Conservation (phyloP, 1,284 basidiomycete genomes). For the Sporisorium graminicola region DNA sequence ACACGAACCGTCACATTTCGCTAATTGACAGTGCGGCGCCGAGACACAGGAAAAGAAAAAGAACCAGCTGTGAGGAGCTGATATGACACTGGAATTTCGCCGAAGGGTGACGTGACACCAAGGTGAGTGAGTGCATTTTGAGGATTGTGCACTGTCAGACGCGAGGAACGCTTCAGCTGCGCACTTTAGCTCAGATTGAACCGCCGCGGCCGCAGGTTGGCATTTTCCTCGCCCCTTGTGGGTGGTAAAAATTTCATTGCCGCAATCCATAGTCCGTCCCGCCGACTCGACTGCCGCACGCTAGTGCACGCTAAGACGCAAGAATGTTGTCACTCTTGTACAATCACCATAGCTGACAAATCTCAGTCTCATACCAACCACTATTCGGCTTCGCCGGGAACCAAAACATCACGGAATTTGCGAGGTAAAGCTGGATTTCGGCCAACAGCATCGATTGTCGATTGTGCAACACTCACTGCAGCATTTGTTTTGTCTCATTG, state of each 20-base stretch:
- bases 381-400: not conserved
- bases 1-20: not conserved
- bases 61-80: not conserved
- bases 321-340: not conserved
- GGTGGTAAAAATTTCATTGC: not conserved
- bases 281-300: slow-evolving; percentile 9
- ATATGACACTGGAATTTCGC: slow-evolving; percentile 1
- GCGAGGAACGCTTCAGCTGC: not conserved
- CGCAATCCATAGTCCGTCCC: slow-evolving; percentile 13
- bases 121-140: not conserved
- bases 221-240: not conserved
- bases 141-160: not conserved
- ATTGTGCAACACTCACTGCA: not conserved
- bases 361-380: not conserved
- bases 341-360: not conserved
- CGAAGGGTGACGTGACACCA: not conserved
- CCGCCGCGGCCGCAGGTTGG: slow-evolving; percentile 14
- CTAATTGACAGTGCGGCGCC: not conserved
- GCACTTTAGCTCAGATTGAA: slow-evolving; percentile 4
- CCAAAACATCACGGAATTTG: not conserved
- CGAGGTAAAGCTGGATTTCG: too few relatives aligned
- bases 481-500: too few relatives aligned
- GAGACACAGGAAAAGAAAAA: not conserved
- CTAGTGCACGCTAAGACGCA: not conserved
- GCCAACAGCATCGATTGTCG: not conserved